phyloP scores from a whole-genome alignment of 257 asterid species.

The Perilla frutescens region DNA sequence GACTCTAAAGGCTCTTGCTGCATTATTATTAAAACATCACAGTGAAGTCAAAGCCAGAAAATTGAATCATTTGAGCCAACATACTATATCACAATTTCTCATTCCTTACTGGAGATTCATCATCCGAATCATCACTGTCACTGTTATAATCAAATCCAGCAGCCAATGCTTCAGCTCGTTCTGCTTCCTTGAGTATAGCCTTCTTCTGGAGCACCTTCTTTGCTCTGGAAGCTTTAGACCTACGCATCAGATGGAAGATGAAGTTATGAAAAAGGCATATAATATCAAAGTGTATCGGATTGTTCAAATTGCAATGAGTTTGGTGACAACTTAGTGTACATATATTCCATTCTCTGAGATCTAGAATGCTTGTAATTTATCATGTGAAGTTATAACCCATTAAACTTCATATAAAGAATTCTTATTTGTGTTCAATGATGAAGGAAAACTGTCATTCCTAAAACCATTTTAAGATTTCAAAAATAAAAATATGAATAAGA shows the following conservation, averaged over 20 bases:
- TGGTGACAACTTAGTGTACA: not conserved
- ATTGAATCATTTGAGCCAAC: slow-evolving; percentile 9
- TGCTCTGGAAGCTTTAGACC: slow-evolving; percentile 82
- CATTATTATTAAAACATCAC: slow-evolving; percentile 30
- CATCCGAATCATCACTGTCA: slow-evolving; percentile 73
- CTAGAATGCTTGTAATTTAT: not conserved
- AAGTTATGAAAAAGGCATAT: not conserved
- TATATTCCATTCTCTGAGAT: not conserved
- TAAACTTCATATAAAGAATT: not conserved
- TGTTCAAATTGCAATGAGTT: slow-evolving; percentile 4
- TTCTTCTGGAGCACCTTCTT: slow-evolving; percentile 65
- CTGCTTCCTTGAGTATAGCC: slow-evolving; percentile 58
- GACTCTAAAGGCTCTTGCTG: slow-evolving; percentile 60
- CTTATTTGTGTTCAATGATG: not conserved
- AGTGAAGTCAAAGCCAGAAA: slow-evolving; percentile 26
- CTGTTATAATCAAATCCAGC: slow-evolving; percentile 77
- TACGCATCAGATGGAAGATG: slow-evolving; percentile 34
- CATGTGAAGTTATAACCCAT: not conserved
- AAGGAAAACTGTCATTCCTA: slow-evolving; percentile 10
- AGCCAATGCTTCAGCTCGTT: slow-evolving; percentile 79
- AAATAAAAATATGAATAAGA: slow-evolving; percentile 17
- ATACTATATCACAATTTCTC: not conserved
- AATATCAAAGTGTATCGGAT: not conserved
- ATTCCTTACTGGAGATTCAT: slow-evolving; percentile 68
- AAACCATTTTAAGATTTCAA: slow-evolving; percentile 15